A percentile compares a stretch with the other conserved stretches of the same genome.
These are phyloP conservation scores for Panaeolus papilionaceus DNA, from an alignment of 768 basidiomycete species.

Conservation along the genomic window DNA sequence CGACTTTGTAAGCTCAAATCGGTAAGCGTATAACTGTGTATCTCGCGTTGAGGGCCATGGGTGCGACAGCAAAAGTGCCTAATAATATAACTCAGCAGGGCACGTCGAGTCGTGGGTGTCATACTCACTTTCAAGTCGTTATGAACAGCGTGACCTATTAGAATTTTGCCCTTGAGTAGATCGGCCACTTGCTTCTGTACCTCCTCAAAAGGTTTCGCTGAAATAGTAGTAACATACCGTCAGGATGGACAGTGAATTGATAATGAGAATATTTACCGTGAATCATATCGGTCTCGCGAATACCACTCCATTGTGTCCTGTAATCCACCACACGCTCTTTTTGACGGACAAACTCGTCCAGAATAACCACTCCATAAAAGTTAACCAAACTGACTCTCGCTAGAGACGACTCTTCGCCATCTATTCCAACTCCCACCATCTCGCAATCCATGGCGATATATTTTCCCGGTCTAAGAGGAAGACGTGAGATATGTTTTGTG, in stretches of 20 bases:
- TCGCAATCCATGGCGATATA: slow-evolving; percentile 93
- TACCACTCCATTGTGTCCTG: slow-evolving; percentile 88
- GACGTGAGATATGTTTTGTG: slow-evolving; percentile 2
- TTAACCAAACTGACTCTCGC: slow-evolving; percentile 93
- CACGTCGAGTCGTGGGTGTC: no score
- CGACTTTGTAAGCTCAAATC: slow-evolving; percentile 64
- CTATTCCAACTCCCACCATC: slow-evolving; percentile 95
- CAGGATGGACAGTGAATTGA: not conserved
- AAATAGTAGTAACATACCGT: not conserved
- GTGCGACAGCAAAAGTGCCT: slow-evolving; percentile 78
- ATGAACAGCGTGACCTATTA: slow-evolving; percentile 91
- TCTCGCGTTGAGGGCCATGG: slow-evolving; percentile 69
- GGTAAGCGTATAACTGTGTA: slow-evolving; percentile 68
- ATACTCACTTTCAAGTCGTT: slow-evolving; percentile 84
- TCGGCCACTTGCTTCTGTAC: slow-evolving; percentile 82
- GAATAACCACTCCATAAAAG: slow-evolving; percentile 76
- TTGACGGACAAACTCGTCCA: slow-evolving; percentile 89
- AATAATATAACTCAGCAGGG: slow-evolving; percentile 21
- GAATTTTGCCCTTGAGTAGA: slow-evolving; percentile 75
- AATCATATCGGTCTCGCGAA: slow-evolving; percentile 76
- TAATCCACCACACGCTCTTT: slow-evolving; percentile 92
- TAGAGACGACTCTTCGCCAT: slow-evolving; percentile 81
- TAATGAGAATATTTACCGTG: slow-evolving; percentile 49
- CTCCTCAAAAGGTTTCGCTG: slow-evolving; percentile 80
- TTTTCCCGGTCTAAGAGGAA: slow-evolving; percentile 59